Percentiles rank a stretch among this genome's conserved stretches.
Conservation (phyloP, 306 rosid genomes). For the peach (Prunus persica) region Prunus_persica_NCBIv2 NC_034010.1:5671001-5671500, state of each 20-base stretch:
- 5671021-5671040: not conserved
- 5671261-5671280: slow-evolving; percentile 68
- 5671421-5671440: not conserved
- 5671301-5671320: slow-evolving; percentile 58
- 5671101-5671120: slow-evolving; percentile 93
- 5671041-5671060: slow-evolving; percentile 17
- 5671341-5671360: slow-evolving; percentile 55
- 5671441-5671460: not conserved
- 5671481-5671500: not conserved
- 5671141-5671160: slow-evolving; percentile 77
- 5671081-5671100: slow-evolving; percentile 65
- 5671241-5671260: slow-evolving; percentile 71
- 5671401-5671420: not conserved
- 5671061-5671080: slow-evolving; percentile 76
- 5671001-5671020: not conserved
- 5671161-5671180: slow-evolving; percentile 7
- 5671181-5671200: not conserved
- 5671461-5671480: not conserved
- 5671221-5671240: not conserved
- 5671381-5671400: slow-evolving; percentile 49
- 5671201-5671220: not conserved
- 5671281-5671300: slow-evolving; percentile 55
- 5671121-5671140: slow-evolving; percentile 50
- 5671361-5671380: slow-evolving; percentile 45
- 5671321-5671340: slow-evolving; percentile 73